Base-by-base conservation (phyloP, 23 red algal species). In the Porphyridium purpureum region DNA sequence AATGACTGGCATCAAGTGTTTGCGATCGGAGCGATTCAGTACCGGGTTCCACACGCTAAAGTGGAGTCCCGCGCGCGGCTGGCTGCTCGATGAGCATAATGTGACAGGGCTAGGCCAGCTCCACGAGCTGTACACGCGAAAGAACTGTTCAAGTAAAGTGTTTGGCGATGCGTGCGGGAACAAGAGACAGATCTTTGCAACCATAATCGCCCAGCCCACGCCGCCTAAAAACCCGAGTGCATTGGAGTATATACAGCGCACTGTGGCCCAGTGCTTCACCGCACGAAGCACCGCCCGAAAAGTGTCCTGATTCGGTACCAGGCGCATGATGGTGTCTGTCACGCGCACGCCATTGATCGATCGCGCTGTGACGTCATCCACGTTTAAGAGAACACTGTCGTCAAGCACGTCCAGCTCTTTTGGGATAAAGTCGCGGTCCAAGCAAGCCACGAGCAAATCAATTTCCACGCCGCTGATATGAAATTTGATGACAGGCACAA, bases 321-420 rank as follows among this genome's bases (percentile, higher is more conserved):
- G 57, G 29, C 57, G 9, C 20, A 62, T 44, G 35, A 62, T 62
- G 31, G 31, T 32, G 11, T 47, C 33, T 31, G 57, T 41, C 1
- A 62, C 38, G 31, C 57, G 2, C 1, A 62, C 38, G 7, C 33
- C 57, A 8, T 62, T 62, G 38, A 62, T 36, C 15, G 33, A 36
- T 36, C 38, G 57, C 44, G 29, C 28, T 36, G 57, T 41, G 9
- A 31, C 31, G 20, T 47, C 38, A 11, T 62, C 57, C 11, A 62
- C 38, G 7, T 62, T 62, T 11, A 34, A 14, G 31, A 98, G 68
- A 14, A 98, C 66, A 27, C 49, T 66, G 55, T 98, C 90, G 53
- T 98, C 90, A 24, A 98, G 66, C 17, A 98, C 81, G 48, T 85
- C 66, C 55, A 98, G 76, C 29, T 81, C 54, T 24, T 72, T 56